These are phyloP conservation scores for Suhomyces anneliseae DNA, from an alignment of 1,139 yeast species.

Conservation along the genomic window DNA sequence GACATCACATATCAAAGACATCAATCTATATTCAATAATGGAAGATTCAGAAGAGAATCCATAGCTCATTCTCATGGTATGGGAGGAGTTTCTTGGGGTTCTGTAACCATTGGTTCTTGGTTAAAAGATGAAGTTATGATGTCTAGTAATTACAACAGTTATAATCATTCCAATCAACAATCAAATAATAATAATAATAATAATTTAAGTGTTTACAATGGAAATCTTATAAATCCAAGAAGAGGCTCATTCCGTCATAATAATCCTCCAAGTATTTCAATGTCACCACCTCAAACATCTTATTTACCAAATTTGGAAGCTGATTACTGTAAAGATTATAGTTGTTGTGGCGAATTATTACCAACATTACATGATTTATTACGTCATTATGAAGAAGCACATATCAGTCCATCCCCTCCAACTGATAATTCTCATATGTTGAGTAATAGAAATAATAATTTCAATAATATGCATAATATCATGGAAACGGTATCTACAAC, in stretches of 20 bases:
- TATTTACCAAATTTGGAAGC: constrained; percentile 92
- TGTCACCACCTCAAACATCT: constrained; percentile 75
- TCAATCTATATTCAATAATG: constrained; percentile 39
- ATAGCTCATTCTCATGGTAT: constrained; percentile 96
- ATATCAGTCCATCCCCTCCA: constrained; percentile 75
- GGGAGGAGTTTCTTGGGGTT: constrained; percentile 99
- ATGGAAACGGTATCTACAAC: constrained; percentile 84
- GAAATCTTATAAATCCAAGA: constrained; percentile 42
- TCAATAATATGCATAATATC: constrained; percentile 47
- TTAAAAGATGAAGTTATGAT: constrained; percentile 84
- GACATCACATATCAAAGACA: constrained; percentile 49
- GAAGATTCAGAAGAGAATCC: constrained; percentile 70
- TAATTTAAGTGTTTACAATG: constrained; percentile 16
- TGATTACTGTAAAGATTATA: constrained; percentile 92
- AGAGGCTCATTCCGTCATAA: constrained; percentile 42
- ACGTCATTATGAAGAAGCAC: constrained; percentile 95
- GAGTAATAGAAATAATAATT: constrained; percentile 34
- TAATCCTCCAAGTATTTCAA: constrained; percentile 29
- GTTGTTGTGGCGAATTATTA: constrained; percentile 88
- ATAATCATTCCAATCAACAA: constrained; percentile 13
- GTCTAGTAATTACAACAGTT: constrained; percentile 31
- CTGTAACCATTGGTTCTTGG: constrained; percentile 94
- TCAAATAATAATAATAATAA: constrained; percentile 10
- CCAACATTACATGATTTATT: constrained; percentile 92
- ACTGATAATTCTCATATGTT: constrained; percentile 34